A percentile compares a stretch with the other conserved stretches of the same genome.
Evolutionary conservation across 345 rosid species (phyloP).

Genomic region (Erysimum cheiranthoides): DNA sequence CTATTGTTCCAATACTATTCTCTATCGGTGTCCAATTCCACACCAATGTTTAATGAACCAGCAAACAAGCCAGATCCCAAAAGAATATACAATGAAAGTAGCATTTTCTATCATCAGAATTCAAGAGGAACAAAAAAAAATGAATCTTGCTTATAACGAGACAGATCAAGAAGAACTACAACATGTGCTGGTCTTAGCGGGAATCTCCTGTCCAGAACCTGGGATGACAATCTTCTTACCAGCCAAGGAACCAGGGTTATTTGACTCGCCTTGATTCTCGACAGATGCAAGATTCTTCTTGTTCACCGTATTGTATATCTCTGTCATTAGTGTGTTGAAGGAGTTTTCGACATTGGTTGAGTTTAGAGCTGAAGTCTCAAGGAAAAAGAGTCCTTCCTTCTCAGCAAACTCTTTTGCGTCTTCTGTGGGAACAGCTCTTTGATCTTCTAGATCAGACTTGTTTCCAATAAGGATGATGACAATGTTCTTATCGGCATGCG

Average conservation of each 20-base stretch:
- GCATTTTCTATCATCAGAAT: slow-evolving; percentile 31
- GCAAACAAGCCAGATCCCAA: slow-evolving; percentile 34
- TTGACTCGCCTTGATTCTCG: slow-evolving; percentile 60
- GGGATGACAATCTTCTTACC: slow-evolving; percentile 77
- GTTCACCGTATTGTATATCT: slow-evolving; percentile 76
- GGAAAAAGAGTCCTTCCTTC: slow-evolving; percentile 82
- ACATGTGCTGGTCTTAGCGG: slow-evolving; percentile 61
- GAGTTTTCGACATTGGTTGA: slow-evolving; percentile 76
- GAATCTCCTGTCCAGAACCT: slow-evolving; percentile 74
- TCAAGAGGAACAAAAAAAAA: not conserved
- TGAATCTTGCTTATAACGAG: slow-evolving; percentile 16
- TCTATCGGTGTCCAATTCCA: slow-evolving; percentile 40
- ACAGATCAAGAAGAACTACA: slow-evolving; percentile 57
- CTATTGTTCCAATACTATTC: slow-evolving; percentile 30
- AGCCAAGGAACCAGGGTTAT: slow-evolving; percentile 59
- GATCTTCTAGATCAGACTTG: slow-evolving; percentile 73
- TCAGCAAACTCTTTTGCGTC: slow-evolving; percentile 82
- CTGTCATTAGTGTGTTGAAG: slow-evolving; percentile 68
- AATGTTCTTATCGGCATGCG: slow-evolving; percentile 84
- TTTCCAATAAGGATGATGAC: slow-evolving; percentile 78
- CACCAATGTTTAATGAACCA: slow-evolving; percentile 39
- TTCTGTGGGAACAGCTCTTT: slow-evolving; percentile 64
- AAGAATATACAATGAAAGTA: slow-evolving; percentile 42
- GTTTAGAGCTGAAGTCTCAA: slow-evolving; percentile 77
- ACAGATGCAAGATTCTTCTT: slow-evolving; percentile 71